Evolutionary conservation across 345 rosid genomes (phyloP).

Genomic region (Viola odorata): DNA sequence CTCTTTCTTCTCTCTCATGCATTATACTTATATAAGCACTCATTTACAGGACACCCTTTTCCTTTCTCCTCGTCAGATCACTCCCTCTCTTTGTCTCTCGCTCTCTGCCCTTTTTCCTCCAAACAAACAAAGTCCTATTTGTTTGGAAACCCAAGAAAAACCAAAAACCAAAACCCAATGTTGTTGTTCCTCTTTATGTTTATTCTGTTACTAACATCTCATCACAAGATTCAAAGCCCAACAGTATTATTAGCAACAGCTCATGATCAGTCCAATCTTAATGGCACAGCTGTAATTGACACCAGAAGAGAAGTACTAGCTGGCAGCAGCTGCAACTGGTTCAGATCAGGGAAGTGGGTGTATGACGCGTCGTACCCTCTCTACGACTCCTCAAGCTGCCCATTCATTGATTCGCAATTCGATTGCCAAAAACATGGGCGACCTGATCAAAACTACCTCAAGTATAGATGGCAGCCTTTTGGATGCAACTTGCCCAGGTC

Average conservation of each 20-base stretch:
- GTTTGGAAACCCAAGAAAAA: no score
- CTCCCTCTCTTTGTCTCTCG: no score
- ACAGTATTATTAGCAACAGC: background rate
- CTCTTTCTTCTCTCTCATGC: no score
- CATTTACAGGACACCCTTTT: no score
- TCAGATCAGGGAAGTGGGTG: slow-evolving; percentile 49
- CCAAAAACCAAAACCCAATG: no score
- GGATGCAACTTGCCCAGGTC: slow-evolving; percentile 53
- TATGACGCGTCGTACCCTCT: slow-evolving; percentile 48
- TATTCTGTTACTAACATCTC: no score
- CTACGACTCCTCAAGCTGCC: slow-evolving; percentile 38
- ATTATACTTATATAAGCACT: no score
- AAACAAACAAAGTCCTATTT: no score
- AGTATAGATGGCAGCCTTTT: slow-evolving; percentile 64
- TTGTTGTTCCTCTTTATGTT: no score
- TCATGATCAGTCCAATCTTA: slow-evolving; percentile 1
- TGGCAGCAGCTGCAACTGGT: slow-evolving; percentile 38
- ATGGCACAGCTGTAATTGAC: slow-evolving; percentile 15
- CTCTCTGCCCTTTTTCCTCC: no score
- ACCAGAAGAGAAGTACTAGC: slow-evolving; percentile 16
- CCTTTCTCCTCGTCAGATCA: no score
- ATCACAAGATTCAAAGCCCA: background rate
- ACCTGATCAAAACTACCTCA: slow-evolving; percentile 41
- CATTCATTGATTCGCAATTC: slow-evolving; percentile 53
- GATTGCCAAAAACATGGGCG: slow-evolving; percentile 55